phyloP scores from a whole-genome alignment of 2,329 filamentous ascomycete species.

The Cordyceps javanica region DNA sequence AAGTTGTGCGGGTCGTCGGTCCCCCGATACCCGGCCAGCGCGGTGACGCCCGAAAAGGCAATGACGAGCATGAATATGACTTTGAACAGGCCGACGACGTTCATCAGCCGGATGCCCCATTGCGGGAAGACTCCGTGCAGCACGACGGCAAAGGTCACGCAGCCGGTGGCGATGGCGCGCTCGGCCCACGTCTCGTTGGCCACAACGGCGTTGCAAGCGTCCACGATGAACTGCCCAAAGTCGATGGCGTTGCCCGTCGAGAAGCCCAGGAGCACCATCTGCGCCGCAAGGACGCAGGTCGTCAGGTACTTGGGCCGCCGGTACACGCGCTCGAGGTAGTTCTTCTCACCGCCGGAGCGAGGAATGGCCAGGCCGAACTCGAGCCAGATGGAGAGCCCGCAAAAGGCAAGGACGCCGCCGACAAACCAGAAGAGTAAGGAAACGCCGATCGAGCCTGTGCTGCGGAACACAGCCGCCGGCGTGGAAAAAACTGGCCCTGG shows the following conservation, averaged over 20 bases:
- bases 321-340: constrained; percentile 60
- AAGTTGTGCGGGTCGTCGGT: constrained; percentile 51
- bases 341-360: constrained; percentile 58
- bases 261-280: constrained; percentile 57
- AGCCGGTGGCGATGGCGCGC: constrained; percentile 49
- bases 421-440: constrained; percentile 26
- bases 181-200: constrained; percentile 47
- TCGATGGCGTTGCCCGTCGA: constrained; percentile 53
- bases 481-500: constrained; percentile 43
- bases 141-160: constrained; percentile 47
- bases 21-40: constrained; percentile 43
- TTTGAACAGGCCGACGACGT: constrained; percentile 55
- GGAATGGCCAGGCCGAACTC: constrained; percentile 59
- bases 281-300: constrained; percentile 52
- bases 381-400: constrained; percentile 54
- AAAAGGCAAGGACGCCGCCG: constrained; percentile 49
- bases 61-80: constrained; percentile 54
- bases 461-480: constrained; percentile 45
- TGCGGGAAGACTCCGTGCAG: constrained; percentile 49
- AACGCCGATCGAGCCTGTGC: constrained; percentile 43
- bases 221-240: constrained; percentile 52
- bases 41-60: constrained; percentile 54
- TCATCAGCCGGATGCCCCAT: constrained; percentile 54
- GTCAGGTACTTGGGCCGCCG: constrained; percentile 51
- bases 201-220: constrained; percentile 39